Base-by-base conservation (phyloP, 192 early-diverging fungal genomes). In the Gonapodya prolifera region DNA sequence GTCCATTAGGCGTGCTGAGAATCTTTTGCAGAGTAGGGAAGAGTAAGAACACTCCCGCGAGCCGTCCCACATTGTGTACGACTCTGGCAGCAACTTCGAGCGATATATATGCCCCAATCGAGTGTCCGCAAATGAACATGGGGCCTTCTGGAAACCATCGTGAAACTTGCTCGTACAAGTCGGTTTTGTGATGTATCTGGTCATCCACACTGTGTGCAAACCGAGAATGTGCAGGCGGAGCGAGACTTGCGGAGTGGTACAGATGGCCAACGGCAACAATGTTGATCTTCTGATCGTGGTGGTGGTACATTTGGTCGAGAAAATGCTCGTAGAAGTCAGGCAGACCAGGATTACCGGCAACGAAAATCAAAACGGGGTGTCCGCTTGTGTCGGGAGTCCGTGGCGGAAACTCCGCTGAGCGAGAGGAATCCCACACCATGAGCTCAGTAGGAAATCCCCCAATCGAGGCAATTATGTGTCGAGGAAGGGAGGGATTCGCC, bases 21-120 rank as follows among this genome's bases (percentile, higher is more conserved):
- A 73, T 73, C 8, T 73, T 32, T 29, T 73, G 28, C 28, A 73
- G 71, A 2, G 71, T 73, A 29, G 71, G 71, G 31, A 73, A 73
- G 18, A 73, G 71, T 2, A 18, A 32, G 71, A 30, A 73, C 18
- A 73, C 28, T 32, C 45, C 45, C 45, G 8, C n/a, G 8, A 69
- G 8, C 45, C 45, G 71, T 32, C 28, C 8, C 71, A 30, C 71
- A 8, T 73, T 32, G 8, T 32, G 28, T 2, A 32, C 28, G 8
- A 32, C 45, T 23, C 18, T 32, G 2, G 2, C 28, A 73, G 71
- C 71, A 16, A 18, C 18, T 32, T 18, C 71, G 31, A 73, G 71
- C 8, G 18, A 73, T 2, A 73, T 73, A 8, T 32, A 73, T 16
- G 71, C 71, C 16, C 71, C 71, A 32, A 73, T 73, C 18, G 71